A percentile compares a stretch with the other conserved stretches of the same genome.
These are phyloP conservation scores for Oidiodendron maius DNA, from an alignment of 495 filamentous ascomycete genomes.

Conservation along the genomic window DNA sequence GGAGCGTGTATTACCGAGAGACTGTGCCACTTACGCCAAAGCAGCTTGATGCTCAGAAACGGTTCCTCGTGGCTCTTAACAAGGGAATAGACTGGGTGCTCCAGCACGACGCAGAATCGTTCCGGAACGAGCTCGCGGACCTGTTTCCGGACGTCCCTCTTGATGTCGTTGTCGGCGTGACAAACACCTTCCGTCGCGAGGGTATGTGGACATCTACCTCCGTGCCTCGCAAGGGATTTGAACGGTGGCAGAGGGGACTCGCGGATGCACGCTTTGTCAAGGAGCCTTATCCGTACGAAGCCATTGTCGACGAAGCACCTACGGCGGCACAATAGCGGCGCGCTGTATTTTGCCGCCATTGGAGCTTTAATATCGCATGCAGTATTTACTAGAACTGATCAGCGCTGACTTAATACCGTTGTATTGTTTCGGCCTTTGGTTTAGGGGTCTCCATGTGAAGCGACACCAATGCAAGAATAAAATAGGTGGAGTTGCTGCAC, in stretches of 20 bases:
- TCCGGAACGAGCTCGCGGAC: slow-evolving; percentile 1
- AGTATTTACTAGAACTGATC: too few relatives aligned
- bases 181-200: slow-evolving; percentile 3
- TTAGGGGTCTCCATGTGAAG: too few relatives aligned
- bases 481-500: too few relatives aligned
- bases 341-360: too few relatives aligned
- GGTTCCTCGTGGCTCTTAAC: neutral
- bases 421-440: too few relatives aligned
- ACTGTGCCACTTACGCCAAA: neutral
- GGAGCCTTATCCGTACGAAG: slow-evolving; percentile 1
- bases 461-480: too few relatives aligned
- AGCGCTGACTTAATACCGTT: too few relatives aligned
- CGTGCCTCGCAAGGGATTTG: slow-evolving; percentile 2
- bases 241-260: slow-evolving; percentile 1
- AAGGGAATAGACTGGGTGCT: slow-evolving; percentile 4
- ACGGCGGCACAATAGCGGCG: too few relatives aligned
- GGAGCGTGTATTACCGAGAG: slow-evolving; percentile 7
- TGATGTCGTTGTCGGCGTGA: slow-evolving; percentile 1
- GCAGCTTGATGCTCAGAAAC: slow-evolving; percentile 3
- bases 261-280: slow-evolving; percentile 2
- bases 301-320: slow-evolving; percentile 4
- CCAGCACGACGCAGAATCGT: slow-evolving; percentile 4
- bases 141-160: slow-evolving; percentile 1
- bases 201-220: slow-evolving; percentile 5
- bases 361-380: too few relatives aligned